Conservation (phyloP, 1,139 yeast species). For the Lodderomyces jiufengensis region DNA sequence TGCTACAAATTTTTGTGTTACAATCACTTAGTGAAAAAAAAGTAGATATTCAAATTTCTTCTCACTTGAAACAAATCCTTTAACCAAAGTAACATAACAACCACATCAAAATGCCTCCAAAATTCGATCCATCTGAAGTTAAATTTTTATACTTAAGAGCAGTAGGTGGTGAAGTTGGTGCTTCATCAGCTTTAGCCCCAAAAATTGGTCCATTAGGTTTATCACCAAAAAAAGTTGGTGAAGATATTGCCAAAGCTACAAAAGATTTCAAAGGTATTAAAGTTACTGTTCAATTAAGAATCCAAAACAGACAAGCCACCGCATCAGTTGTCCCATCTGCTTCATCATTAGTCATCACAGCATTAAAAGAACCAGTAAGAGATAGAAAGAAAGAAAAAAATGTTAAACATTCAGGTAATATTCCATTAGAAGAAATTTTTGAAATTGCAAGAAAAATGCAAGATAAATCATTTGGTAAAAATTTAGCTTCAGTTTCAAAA, state of each 20-base stretch:
- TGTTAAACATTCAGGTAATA: constrained; percentile 99
- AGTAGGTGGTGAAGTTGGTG: constrained; percentile 99
- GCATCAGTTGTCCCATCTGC: constrained; percentile 99
- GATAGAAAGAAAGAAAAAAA: constrained; percentile 99
- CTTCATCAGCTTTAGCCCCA: constrained; percentile 99
- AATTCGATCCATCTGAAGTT: constrained; percentile 98
- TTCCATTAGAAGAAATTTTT: constrained; percentile 92
- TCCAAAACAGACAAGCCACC: constrained; percentile 99
- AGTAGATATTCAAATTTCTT: too few species aligned
- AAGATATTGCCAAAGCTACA: constrained; percentile 99
- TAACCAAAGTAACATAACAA: not conserved
- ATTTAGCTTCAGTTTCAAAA: constrained; percentile 93
- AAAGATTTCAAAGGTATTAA: constrained; percentile 98
- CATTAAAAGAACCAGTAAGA: constrained; percentile 99
- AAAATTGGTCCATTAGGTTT: constrained; percentile 99
- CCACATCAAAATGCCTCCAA: constrained; percentile 78
- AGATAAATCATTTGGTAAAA: constrained; percentile 98
- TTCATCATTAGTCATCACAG: constrained; percentile 97
- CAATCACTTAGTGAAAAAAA: too few species aligned
- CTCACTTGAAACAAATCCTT: too few species aligned
- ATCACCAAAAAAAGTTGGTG: constrained; percentile 99
- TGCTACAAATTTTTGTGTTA: too few species aligned
- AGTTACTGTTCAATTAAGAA: constrained; percentile 97
- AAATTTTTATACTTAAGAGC: constrained; percentile 99
- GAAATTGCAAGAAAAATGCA: constrained; percentile 98